A percentile compares a stretch with the other conserved stretches of the same genome.
These are phyloP conservation scores for Stentor coeruleus DNA, from an alignment of 73 alveolate genomes.

Conservation along the genomic window DNA sequence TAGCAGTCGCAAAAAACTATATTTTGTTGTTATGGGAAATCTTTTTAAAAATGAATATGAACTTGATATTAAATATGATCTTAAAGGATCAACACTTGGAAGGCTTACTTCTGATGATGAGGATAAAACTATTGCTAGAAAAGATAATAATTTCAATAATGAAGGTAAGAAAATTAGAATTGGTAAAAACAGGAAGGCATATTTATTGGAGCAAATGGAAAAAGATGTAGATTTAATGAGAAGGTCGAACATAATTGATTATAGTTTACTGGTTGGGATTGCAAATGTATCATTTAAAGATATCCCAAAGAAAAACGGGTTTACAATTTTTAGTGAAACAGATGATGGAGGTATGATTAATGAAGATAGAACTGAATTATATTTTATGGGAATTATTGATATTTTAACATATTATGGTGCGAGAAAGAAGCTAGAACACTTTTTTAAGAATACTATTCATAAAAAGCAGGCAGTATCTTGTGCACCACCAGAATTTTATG, in stretches of 20 bases:
- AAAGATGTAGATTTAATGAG: constrained; percentile 68
- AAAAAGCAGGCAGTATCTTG: constrained; percentile 32
- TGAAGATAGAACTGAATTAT: no score
- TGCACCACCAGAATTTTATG: constrained; percentile 20
- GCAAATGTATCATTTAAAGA: constrained; percentile 22
- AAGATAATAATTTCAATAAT: constrained; percentile 80
- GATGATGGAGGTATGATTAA: no score
- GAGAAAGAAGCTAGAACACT: constrained; percentile 59
- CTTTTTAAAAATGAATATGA: constrained; percentile 81
- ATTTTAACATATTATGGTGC: constrained; percentile 56
- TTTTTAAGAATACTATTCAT: constrained; percentile 40
- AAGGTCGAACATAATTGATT: constrained; percentile 71
- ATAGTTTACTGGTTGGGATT: constrained; percentile 82
- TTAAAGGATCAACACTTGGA: constrained; percentile 68
- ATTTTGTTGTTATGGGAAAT: constrained; percentile 72
- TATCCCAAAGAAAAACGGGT: no score
- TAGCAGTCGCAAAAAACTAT: constrained; percentile 35
- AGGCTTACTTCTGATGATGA: constrained; percentile 48
- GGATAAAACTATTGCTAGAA: constrained; percentile 73
- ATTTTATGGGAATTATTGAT: constrained; percentile 83
- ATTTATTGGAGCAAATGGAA: constrained; percentile 55
- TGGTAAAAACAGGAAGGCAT: constrained; percentile 49
- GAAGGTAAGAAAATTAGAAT: constrained; percentile 53
- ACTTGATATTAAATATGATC: constrained; percentile 65
- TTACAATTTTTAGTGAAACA: neutral